Evolutionary conservation across 225 moss, liverwort and hornwort species (phyloP), one percentile per base, ranked within the genome.

Genomic region (Marchantia paleacea): DNA sequence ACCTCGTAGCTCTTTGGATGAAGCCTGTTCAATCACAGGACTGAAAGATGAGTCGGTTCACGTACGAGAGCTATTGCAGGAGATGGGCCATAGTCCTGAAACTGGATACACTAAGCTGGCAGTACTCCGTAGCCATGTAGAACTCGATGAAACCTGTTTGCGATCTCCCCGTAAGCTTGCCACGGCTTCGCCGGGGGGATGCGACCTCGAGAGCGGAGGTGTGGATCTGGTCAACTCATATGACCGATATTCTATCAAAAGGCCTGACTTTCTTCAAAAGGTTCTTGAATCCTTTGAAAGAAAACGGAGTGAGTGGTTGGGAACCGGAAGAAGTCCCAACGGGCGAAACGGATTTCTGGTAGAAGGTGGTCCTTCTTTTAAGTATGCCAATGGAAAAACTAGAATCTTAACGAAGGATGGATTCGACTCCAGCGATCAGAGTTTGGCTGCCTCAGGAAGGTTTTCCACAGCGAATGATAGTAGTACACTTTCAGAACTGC

Each of bases 271-370:
- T 63, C 51, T 88, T 3, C 81, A 72, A 5, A 81, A 79, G 73
- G 79, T 85, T 20, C 52, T 81, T 6, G 83, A 79, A 64, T 75
- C 81, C 10, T 83, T 88, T 18, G 83, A 78, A 54, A 85, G 77
- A 69, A 77, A 83, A 51, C 77, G 83, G 50, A 66, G 65, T n/a
- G 81, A 81, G 55, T 87, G 87, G 87, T 63, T 85, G 71, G 62
- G 84, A 28, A 80, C 65, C 55, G 61, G 63, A 25, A 87, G 83
- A 52, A 82, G 70, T 57, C 55, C 79, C n/a, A 81, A 74, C 72
- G 79, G 84, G 58, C 77, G 83, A 51, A 85, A 81, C 24, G 77
- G 74, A 24, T 83, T 81, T 57, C 71, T 83, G 71, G 81, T 60
- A 47, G 69, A 79, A 72, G 79, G 70, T 30, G 82, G 73, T 12